Conservation (phyloP, 768 basidiomycete species). For the Neoboletus brunneissimus region DNA sequence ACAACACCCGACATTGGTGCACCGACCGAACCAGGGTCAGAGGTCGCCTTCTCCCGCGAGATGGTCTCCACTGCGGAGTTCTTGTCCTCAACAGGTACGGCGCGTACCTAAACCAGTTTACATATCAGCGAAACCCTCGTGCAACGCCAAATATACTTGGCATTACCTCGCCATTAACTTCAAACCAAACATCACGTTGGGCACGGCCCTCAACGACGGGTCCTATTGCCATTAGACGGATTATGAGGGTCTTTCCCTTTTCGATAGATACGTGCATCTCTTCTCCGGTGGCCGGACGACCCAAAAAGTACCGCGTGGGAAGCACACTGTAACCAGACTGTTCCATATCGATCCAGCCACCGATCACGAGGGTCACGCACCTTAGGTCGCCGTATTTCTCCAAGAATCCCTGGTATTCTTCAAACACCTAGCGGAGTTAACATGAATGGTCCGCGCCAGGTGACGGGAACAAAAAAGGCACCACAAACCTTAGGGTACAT, state of each 20-base stretch:
- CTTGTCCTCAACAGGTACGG: slow-evolving; percentile 93
- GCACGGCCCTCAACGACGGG: slow-evolving; percentile 90
- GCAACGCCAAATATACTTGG: slow-evolving; percentile 3
- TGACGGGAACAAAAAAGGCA: slow-evolving; percentile 4
- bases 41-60: slow-evolving; percentile 90
- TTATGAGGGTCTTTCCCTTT: slow-evolving; percentile 94
- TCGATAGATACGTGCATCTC: slow-evolving; percentile 97
- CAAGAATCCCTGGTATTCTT: slow-evolving; percentile 93
- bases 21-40: slow-evolving; percentile 94
- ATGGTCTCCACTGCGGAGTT: slow-evolving; percentile 96
- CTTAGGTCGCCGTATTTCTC: slow-evolving; percentile 95
- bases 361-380: slow-evolving; percentile 40
- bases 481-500: slow-evolving; percentile 94
- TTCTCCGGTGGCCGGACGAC: slow-evolving; percentile 86
- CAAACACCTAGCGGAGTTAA: slow-evolving; percentile 69
- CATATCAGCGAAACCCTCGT: slow-evolving; percentile 15
- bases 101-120: slow-evolving; percentile 64
- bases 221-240: slow-evolving; percentile 93
- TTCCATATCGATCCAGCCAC: slow-evolving; percentile 9
- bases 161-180: slow-evolving; percentile 90
- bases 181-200: slow-evolving; percentile 96
- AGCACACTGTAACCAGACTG: slow-evolving; percentile 60
- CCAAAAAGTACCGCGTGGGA: slow-evolving; percentile 96
- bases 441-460: slow-evolving; percentile 5
- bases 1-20: slow-evolving; percentile 98